Percentiles rank a stretch among this genome's conserved stretches.
Conservation (phyloP, 164 flowering plant species). For the Magnolia changhungtana region DNA sequence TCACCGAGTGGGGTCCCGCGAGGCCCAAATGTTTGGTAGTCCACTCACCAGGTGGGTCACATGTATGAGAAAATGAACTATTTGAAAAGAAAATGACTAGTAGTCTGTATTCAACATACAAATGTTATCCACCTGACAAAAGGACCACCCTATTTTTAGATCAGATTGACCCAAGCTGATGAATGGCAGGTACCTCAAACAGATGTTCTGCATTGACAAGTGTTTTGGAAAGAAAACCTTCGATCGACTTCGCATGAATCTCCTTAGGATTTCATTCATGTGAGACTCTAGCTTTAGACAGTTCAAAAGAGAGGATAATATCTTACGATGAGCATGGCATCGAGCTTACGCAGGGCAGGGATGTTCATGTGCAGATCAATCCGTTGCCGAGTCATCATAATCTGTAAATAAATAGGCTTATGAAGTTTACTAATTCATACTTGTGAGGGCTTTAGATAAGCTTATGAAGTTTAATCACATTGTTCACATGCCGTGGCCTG, state of each 20-base stretch:
- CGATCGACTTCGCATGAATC: neutral
- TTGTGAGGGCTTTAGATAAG: neutral
- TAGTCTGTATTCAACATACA: neutral
- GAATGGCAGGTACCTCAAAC: too few relatives aligned
- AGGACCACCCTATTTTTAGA: neutral
- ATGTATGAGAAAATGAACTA: neutral
- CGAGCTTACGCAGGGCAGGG: slow-evolving; percentile 86
- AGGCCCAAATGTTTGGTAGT: neutral
- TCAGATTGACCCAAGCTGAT: too few relatives aligned
- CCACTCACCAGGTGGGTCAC: neutral
- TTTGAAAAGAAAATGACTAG: neutral
- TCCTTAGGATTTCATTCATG: neutral
- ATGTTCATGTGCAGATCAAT: slow-evolving; percentile 79
- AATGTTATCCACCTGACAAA: neutral
- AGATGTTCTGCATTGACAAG: neutral
- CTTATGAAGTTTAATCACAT: neutral
- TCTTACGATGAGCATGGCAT: slow-evolving; percentile 81
- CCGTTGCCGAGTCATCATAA: slow-evolving; percentile 83
- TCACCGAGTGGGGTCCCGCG: neutral
- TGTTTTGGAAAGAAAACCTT: neutral
- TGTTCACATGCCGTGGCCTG: neutral
- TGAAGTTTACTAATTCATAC: too few relatives aligned
- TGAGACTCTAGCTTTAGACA: neutral
- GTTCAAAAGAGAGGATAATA: neutral
- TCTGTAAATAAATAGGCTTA: slow-evolving; percentile 30